Conservation (phyloP, 2,329 filamentous ascomycete genomes). For the Cercospora janseana region DNA sequence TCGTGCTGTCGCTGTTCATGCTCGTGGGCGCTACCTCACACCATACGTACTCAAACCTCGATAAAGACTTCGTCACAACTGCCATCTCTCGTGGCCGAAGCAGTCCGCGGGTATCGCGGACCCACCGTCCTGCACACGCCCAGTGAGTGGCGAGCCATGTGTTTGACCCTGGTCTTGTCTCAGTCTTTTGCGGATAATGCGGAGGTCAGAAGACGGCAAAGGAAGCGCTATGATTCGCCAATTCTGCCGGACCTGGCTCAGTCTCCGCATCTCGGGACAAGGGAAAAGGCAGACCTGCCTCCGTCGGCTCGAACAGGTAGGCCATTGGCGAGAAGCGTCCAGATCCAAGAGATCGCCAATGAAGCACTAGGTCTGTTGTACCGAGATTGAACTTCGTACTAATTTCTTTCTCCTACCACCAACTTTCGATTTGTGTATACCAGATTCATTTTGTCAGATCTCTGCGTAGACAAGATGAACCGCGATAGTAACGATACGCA, state of each 20-base stretch:
- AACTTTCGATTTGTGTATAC: too few species aligned
- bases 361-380: constrained; percentile 11
- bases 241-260: constrained; percentile 13
- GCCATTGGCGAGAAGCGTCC: constrained; percentile 8
- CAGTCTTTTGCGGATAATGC: constrained; percentile 13
- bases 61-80: too few species aligned
- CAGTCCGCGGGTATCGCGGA: constrained; percentile 8
- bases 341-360: constrained; percentile 11
- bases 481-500: constrained; percentile 44
- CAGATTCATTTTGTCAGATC: constrained; percentile 18
- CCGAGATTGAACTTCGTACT: constrained; percentile 1
- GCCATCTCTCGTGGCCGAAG: too few species aligned
- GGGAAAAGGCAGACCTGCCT: constrained; percentile 16
- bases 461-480: constrained; percentile 41
- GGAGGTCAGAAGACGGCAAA: constrained; percentile 4
- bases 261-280: constrained; percentile 13
- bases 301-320: constrained; percentile 9
- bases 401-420: background rate
- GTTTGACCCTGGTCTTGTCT: background rate
- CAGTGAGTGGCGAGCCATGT: background rate
- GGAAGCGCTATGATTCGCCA: background rate
- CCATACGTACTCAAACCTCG: too few species aligned
- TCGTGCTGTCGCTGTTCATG: too few species aligned
- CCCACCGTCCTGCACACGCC: background rate
- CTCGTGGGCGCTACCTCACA: too few species aligned